phyloP scores from a whole-genome alignment of 257 asterid species.

The Rauvolfia tetraphylla region DNA sequence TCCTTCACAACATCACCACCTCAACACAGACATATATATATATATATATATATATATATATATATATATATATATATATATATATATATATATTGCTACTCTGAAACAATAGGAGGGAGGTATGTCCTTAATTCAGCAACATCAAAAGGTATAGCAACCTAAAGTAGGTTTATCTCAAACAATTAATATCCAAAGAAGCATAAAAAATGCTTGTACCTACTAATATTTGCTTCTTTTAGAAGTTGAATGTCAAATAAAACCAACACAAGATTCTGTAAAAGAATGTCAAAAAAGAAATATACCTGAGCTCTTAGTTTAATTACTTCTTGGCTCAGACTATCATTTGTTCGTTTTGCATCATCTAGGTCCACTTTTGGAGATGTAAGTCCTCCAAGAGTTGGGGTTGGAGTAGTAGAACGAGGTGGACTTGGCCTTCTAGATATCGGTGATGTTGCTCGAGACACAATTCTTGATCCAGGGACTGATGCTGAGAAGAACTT shows the following conservation, averaged over 20 bases:
- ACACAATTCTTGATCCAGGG: slow-evolving; percentile 97
- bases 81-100: too few relatives aligned
- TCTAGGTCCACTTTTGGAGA: slow-evolving; percentile 77
- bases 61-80: too few relatives aligned
- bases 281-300: slow-evolving; percentile 12
- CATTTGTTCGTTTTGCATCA: slow-evolving; percentile 58
- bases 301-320: slow-evolving; percentile 86
- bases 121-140: neutral
- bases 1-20: neutral
- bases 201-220: neutral
- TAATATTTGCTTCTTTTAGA: neutral
- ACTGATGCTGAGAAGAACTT: slow-evolving; percentile 94
- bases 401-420: slow-evolving; percentile 98
- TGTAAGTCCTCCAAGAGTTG: slow-evolving; percentile 90
- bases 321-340: slow-evolving; percentile 76
- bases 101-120: neutral
- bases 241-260: neutral
- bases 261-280: neutral
- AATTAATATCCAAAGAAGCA: neutral
- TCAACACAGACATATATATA: neutral
- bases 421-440: slow-evolving; percentile 93
- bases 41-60: too few relatives aligned
- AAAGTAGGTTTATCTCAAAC: neutral
- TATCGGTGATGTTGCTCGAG: slow-evolving; percentile 97
- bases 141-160: neutral